These are phyloP conservation scores for Tolypocladium tundrense DNA, from an alignment of 2,329 filamentous ascomycete genomes.

Conservation along the genomic window DNA sequence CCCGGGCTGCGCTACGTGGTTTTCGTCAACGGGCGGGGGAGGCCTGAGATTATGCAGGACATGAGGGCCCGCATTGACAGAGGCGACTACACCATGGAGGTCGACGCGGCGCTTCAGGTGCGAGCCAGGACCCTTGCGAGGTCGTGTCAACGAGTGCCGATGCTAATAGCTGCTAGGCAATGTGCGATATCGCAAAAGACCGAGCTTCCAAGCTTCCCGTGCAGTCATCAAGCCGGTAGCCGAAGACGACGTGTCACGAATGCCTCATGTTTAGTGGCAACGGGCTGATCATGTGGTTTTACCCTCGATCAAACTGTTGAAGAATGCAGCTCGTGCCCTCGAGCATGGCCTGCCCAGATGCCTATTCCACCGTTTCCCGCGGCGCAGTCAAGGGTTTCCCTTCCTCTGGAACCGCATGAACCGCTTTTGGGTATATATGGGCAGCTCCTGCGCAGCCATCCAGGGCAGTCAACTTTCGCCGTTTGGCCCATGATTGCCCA, in stretches of 20 bases:
- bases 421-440: neutral
- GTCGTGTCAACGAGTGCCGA: neutral
- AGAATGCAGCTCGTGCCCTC: neutral
- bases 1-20: constrained; percentile 82
- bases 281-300: neutral
- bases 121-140: constrained; percentile 10
- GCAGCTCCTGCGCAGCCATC: neutral
- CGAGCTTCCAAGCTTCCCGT: constrained; percentile 53
- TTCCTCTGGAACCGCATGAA: neutral
- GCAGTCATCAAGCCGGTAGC: neutral
- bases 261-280: neutral
- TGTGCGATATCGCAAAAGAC: constrained; percentile 84
- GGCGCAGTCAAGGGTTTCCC: neutral
- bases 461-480: neutral
- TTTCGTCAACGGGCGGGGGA: constrained; percentile 75
- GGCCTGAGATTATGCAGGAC: constrained; percentile 68
- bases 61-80: constrained; percentile 66
- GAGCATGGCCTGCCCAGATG: neutral
- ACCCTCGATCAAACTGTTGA: neutral
- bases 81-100: constrained; percentile 56
- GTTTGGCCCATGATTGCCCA: neutral
- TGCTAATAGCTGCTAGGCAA: constrained; percentile 48
- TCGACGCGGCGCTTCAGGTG: constrained; percentile 65
- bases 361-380: neutral
- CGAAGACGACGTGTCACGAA: neutral